A percentile compares a stretch with the other conserved stretches of the same genome.
Evolutionary conservation across 352 stramenopile genomes (phyloP).

Genomic region (Phytophthora agathidicida): DNA sequence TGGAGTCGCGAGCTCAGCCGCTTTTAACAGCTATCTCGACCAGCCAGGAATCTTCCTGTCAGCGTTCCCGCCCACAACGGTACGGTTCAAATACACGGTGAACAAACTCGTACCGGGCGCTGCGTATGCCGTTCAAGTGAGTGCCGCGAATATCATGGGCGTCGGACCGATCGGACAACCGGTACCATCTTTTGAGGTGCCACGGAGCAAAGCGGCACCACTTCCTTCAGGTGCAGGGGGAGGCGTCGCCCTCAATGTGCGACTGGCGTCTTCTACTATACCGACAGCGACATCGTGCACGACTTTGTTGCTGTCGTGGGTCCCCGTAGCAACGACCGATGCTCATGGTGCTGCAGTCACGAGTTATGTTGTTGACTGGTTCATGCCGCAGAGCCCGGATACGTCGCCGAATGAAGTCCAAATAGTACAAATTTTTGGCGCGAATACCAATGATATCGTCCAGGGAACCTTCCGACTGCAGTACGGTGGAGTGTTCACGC

Average conservation of each 20-base stretch:
- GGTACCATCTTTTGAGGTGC: slow-evolving; percentile 62
- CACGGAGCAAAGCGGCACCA: slow-evolving; percentile 54
- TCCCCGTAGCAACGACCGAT: slow-evolving; percentile 30
- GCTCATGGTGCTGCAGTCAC: slow-evolving; percentile 53
- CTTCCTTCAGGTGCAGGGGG: slow-evolving; percentile 50
- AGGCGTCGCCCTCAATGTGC: slow-evolving; percentile 62
- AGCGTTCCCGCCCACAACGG: slow-evolving; percentile 49
- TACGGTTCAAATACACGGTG: slow-evolving; percentile 80
- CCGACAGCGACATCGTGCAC: slow-evolving; percentile 26
- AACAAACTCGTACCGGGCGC: slow-evolving; percentile 42
- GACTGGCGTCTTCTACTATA: slow-evolving; percentile 35
- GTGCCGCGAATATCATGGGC: slow-evolving; percentile 82
- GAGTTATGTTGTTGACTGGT: slow-evolving; percentile 84
- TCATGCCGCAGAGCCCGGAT: slow-evolving; percentile 38
- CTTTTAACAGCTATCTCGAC: slow-evolving; percentile 45
- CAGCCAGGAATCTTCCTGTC: slow-evolving; percentile 50
- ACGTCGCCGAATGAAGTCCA: slow-evolving; percentile 62
- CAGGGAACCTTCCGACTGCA: slow-evolving; percentile 80
- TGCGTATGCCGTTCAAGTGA: slow-evolving; percentile 60
- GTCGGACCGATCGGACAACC: slow-evolving; percentile 34
- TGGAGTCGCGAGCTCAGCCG: slow-evolving; percentile 4
- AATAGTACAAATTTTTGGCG: slow-evolving; percentile 68
- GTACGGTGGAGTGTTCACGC: slow-evolving; percentile 54
- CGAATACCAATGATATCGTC: slow-evolving; percentile 40
- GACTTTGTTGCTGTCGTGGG: slow-evolving; percentile 60